phyloP scores from a whole-genome alignment of 73 alveolate genomes.

The Tetrahymena thermophila region DNA sequence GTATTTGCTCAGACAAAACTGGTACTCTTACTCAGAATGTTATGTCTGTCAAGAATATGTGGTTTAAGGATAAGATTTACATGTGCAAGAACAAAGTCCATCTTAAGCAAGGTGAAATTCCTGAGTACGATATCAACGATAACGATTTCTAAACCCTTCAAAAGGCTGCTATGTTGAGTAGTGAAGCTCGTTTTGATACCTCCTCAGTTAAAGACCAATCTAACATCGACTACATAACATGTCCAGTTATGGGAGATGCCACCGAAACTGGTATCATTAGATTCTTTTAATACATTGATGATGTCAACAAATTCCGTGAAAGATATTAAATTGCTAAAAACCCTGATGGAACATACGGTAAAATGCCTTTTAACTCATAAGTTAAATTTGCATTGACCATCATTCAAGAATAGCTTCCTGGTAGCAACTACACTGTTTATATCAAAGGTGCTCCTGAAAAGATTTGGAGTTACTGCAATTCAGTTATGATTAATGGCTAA shows the following conservation, averaged over 20 bases:
- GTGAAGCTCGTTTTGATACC: constrained; percentile 38
- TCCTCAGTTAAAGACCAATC: constrained; percentile 4
- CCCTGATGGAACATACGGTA: constrained; percentile 38
- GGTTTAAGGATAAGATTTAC: constrained; percentile 78
- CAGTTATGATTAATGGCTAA: constrained; percentile 6
- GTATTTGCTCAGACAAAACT: constrained; percentile 94
- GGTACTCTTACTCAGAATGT: constrained; percentile 84
- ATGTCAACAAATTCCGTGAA: constrained; percentile 47
- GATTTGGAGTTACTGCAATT: constrained; percentile 50
- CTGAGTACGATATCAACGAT: constrained; percentile 42
- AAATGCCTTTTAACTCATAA: constrained; percentile 37
- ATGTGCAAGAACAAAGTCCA: constrained; percentile 72
- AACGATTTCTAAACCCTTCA: constrained; percentile 22
- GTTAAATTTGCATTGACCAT: constrained; percentile 22
- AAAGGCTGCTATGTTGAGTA: constrained; percentile 38
- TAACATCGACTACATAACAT: not conserved
- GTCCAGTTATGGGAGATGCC: constrained; percentile 76
- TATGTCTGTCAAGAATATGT: constrained; percentile 69
- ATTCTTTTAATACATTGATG: constrained; percentile 76
- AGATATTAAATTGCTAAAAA: constrained; percentile 23
- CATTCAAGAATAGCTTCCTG: constrained; percentile 15
- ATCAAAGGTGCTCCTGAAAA: constrained; percentile 96
- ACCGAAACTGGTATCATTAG: constrained; percentile 87
- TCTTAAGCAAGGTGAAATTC: constrained; percentile 31
- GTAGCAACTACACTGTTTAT: constrained; percentile 44